Base-by-base conservation (phyloP, 352 stramenopile species). In the Peronospora destructor region DNA sequence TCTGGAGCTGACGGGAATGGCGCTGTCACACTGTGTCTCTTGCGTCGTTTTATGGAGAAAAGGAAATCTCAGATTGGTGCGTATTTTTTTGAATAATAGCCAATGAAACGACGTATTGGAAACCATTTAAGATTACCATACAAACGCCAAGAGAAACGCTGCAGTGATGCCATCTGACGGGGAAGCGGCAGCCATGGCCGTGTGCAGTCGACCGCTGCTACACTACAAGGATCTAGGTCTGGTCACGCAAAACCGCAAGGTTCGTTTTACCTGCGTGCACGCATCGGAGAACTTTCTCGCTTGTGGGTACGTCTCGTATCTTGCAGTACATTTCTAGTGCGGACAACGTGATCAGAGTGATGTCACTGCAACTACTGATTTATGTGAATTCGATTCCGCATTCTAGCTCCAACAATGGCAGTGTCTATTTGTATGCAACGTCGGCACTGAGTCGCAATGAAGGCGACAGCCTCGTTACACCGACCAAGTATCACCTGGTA, bases 221-320 rank as follows among this genome's bases (percentile, higher is more conserved):
- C 75, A 91, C 59, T 88, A 76, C 64, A 83, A 83, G 40, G 73
- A 86, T 53, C 56, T 91, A 16, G 66, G 60, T 5, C 44, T 91
- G 16, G 50, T 46, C 33, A 76, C 66, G 29, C 72, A 76, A 50
- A 87, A 71, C 52, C 69, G 72, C 47, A 85, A 89, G 56, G 58
- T 77, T 25, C 70, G 61, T 32, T 90, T 88, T 49, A 91, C 83
- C 0, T 87, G 83, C 32, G 76, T 94, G n/a, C 66, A 91, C 33
- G 81, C 79, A 34, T 91, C 81, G 34, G 78, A 88, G 26, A 90
- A 90, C 64, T 94, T 94, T 53, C 53, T 94, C 13, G 83, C 73
- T 0, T 94, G 81, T 45, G 83, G 83, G 81, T 88, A 66, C 59
- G 65, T 56, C 51, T 46, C 45, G n/a, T 11, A n/a, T 23, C 36